Evolutionary conservation across 768 basidiomycete species (phyloP).

Genomic region (Boletus tylopilopsis): DNA sequence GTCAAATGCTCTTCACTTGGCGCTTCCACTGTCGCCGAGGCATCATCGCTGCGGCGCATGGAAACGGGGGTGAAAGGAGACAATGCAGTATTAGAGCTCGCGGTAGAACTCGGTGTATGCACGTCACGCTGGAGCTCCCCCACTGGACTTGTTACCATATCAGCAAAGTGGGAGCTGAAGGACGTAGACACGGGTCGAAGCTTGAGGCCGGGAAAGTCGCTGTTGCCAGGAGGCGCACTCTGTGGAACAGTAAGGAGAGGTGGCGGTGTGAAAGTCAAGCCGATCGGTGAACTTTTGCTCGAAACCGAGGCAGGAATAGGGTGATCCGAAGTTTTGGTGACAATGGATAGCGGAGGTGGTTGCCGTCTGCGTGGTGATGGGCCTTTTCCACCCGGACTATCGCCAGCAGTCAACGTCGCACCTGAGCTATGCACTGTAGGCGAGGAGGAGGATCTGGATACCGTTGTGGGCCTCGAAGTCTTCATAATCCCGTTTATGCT

Average conservation of each 20-base stretch:
- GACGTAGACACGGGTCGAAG: slow-evolving; percentile 73
- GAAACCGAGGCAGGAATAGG: slow-evolving; percentile 9
- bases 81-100: slow-evolving; percentile 37
- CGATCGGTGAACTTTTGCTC: slow-evolving; percentile 10
- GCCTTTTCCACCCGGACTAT: slow-evolving; percentile 18
- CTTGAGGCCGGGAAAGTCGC: slow-evolving; percentile 63
- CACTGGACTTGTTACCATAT: slow-evolving; percentile 31
- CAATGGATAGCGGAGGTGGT: slow-evolving; percentile 29
- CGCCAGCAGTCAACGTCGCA: slow-evolving; percentile 16
- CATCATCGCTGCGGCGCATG: slow-evolving; percentile 33
- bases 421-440: slow-evolving; percentile 30
- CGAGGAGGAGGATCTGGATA: slow-evolving; percentile 42
- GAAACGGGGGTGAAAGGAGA: slow-evolving; percentile 48
- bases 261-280: slow-evolving; percentile 8
- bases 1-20: slow-evolving; percentile 42
- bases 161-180: slow-evolving; percentile 68
- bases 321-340: slow-evolving; percentile 22
- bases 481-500: slow-evolving; percentile 26
- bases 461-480: slow-evolving; percentile 29
- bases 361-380: slow-evolving; percentile 26
- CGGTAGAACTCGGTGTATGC: slow-evolving; percentile 48
- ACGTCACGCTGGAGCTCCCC: slow-evolving; percentile 37
- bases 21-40: slow-evolving; percentile 18
- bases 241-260: slow-evolving; percentile 34
- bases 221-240: slow-evolving; percentile 63